Base-by-base conservation (phyloP, 83 land plant species). In the Diphasiastrum complanatum region DNA sequence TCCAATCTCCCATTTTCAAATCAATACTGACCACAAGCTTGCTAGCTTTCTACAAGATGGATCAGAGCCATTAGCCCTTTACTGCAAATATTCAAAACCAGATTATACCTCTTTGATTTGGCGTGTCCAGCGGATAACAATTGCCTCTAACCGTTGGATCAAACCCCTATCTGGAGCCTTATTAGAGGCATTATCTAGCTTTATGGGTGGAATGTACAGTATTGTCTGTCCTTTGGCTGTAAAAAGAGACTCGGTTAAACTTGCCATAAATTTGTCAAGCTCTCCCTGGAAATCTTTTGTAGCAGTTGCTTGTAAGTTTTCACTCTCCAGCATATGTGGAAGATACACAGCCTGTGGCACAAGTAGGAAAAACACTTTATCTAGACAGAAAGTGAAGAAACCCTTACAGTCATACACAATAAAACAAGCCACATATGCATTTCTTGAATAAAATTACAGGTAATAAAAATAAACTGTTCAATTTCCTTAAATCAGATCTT, bases 121-220 rank as follows among this genome's bases (percentile, higher is more conserved):
- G 20, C 73, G 67, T 37, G 73, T 70, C 70, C 73, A 70, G 2
- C 73, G 70, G 12, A 63, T 63, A 27, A 70, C 58, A 63, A 70
- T 63, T 5, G 73, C 47, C 45, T 70, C 73, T 12, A 70, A 60
- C 25, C 68, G 35, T 52, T 70, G 73, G 12, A 47, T 56, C 36
- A 70, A 10, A 28, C 63, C 72, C 27, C 52, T 70, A 52, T 70
- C 69, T 29, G 4, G 27, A 20, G 69, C 40, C 18, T 62, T 47
- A 5, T 37, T 30, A 14, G 32, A 33, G 4, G 31, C 33, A 20
- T 20, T 33, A 12, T 11, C 28, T 2, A 70, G 47, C 14, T 51
- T 20, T 25, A 70, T 28, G 27, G 69, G 73, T 27, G 73, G 73
- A 52, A 70, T 36, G 45, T 70, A 70, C 54, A 70, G 47, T 50